Base-by-base conservation (phyloP, 108 stramenopile genomes). In the Seminavis robusta region DNA sequence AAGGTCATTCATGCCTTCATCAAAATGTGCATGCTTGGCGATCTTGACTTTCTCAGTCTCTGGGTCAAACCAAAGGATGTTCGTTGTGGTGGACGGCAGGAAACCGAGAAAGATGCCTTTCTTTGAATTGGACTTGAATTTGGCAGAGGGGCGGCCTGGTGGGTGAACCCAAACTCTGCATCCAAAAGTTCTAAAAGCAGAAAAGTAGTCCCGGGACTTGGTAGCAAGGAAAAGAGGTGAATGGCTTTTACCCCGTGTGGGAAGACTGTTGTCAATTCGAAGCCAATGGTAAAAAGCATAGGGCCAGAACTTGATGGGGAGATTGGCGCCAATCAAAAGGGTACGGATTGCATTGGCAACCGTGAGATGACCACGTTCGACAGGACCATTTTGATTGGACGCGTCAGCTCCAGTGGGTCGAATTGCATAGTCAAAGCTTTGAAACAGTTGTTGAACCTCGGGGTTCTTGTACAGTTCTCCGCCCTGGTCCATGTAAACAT, bases 1-100 rank as follows among this genome's bases (percentile, higher is more conserved):
- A n/a, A 73, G 64, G 25, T 73, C 71, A 34, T 73, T 73, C 52
- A 74, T 56, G 26, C 61, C 65, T 63, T 74, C 66, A 54, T 74
- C 72, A 52, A 74, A 74, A 24, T 21, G 30, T 25, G 31, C 65
- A 52, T 74, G 72, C 5, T 26, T 32, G n/a, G 64, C 58, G 54
- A 54, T 60, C 17, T 65, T 73, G 58, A 70, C 56, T 23, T 4
- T 7, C 3, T 24, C 20, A 24, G 29, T 56, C 25, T 33, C 33
- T 15, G n/a, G 40, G 27, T 71, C 70, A 17, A 34, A 65, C 28
- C 31, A 71, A 5, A 47, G 23, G 27, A 53, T 56, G 37, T 65
- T 66, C 40, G 34, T 51, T 13, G 54, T 58, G 19, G 73, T 74
- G 5, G 25, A 2, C 15, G 69, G 46, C 13, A 39, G 5, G 51